Conservation (phyloP, 352 stramenopile species). For the Pythium vanterpoolii region DNA sequence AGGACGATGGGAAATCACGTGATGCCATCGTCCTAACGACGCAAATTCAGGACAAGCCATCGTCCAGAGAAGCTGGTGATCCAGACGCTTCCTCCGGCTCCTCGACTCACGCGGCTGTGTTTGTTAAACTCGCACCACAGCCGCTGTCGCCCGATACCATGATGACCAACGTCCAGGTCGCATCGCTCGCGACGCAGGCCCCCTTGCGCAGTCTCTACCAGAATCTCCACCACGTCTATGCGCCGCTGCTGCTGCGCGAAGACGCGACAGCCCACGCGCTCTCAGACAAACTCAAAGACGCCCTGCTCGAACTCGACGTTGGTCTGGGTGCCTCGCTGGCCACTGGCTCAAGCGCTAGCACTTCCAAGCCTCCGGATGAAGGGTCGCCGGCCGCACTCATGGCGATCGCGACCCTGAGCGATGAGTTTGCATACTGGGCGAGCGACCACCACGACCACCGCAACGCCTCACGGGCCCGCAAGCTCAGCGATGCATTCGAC, state of each 20-base stretch:
- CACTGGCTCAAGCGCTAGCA: neutral
- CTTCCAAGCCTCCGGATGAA: conserved; percentile 19
- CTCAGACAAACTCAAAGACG: conserved; percentile 79
- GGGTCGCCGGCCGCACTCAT: conserved; percentile 43
- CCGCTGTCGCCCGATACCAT: conserved; percentile 70
- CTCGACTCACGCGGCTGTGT: conserved; percentile 35
- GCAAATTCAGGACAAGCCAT: conserved; percentile 25
- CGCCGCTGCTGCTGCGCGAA: conserved; percentile 62
- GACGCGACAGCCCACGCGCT: conserved; percentile 42
- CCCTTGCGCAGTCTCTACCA: conserved; percentile 81
- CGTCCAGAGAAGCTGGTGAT: neutral
- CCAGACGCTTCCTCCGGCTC: neutral
- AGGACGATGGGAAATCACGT: neutral
- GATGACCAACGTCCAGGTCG: conserved; percentile 66
- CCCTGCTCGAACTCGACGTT: conserved; percentile 69
- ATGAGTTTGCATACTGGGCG: conserved; percentile 90
- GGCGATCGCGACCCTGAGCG: conserved; percentile 75
- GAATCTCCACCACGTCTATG: conserved; percentile 78
- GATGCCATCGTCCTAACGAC: conserved; percentile 31
- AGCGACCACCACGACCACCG: conserved; percentile 47
- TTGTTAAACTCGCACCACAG: conserved; percentile 53
- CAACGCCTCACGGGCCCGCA: conserved; percentile 62
- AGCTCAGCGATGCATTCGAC: conserved; percentile 79
- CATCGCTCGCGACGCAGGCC: conserved; percentile 51
- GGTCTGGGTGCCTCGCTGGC: conserved; percentile 51